Evolutionary conservation across 768 basidiomycete genomes (phyloP).

Genomic region (Trametes villosa): DNA sequence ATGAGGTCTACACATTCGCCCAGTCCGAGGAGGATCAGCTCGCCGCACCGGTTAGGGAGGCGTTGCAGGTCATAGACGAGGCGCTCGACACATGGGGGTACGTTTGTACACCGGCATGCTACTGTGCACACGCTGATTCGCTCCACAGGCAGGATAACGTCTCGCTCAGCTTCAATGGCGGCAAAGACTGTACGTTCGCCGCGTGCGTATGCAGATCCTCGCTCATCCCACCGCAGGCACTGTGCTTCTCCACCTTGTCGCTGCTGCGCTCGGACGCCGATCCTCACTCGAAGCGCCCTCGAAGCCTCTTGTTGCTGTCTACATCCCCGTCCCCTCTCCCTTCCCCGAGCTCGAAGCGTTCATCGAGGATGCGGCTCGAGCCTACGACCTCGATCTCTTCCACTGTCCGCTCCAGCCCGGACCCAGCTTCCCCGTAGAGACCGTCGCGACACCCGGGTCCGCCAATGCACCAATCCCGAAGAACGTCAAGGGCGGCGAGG

Average conservation of each 20-base stretch:
- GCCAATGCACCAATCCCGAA: slow-evolving; percentile 13
- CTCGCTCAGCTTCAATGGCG: slow-evolving; percentile 96
- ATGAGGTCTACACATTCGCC: slow-evolving; percentile 66
- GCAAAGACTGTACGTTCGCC: slow-evolving; percentile 92
- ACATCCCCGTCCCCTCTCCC: slow-evolving; percentile 89
- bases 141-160: slow-evolving; percentile 68
- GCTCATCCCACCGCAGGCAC: no score
- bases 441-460: slow-evolving; percentile 44
- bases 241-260: slow-evolving; percentile 87
- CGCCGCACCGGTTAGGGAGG: slow-evolving; percentile 69
- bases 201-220: no score
- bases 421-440: slow-evolving; percentile 48
- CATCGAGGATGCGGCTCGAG: slow-evolving; percentile 61
- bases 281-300: slow-evolving; percentile 40
- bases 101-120: slow-evolving; percentile 38
- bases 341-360: slow-evolving; percentile 88
- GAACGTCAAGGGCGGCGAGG: slow-evolving; percentile 58
- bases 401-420: slow-evolving; percentile 44
- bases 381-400: slow-evolving; percentile 81
- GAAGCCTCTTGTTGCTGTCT: slow-evolving; percentile 67
- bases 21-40: slow-evolving; percentile 57
- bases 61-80: slow-evolving; percentile 78
- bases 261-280: slow-evolving; percentile 64
- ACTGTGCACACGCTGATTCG: neutral
- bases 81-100: slow-evolving; percentile 82